Evolutionary conservation across 805 yeast species (phyloP), one percentile per base, ranked within the genome.

Genomic region (Gaillardinia entomophila): DNA sequence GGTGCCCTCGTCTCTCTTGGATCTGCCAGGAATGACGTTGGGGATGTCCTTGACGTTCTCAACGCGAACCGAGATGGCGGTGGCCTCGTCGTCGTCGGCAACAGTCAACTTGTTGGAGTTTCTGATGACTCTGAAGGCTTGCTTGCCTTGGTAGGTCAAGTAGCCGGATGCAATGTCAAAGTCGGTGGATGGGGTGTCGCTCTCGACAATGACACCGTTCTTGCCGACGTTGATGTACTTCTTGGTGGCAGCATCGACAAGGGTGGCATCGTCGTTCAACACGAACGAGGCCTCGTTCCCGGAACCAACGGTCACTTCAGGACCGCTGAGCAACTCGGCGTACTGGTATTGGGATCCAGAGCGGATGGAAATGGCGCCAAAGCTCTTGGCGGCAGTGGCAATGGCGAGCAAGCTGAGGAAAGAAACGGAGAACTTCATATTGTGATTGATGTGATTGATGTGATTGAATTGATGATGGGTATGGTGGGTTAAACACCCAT

Each of bases 291-390:
- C 34, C 12, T 28, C 27, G 17, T 42, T 37, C 11, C 35, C 13
- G 12, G 37, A 43, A n/a, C 43, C 47, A 7, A 33, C 28, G 33
- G 34, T 30, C 12, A 36, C 33, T 8, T 39, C 22, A 16, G 27
- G 30, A 11, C 34, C 34, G 5, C 37, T 15, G 20, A 28, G 25
- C 19, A 37, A 26, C 18, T 35, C 24, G 32, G 31, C 20, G 40
- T 48, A 53, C 25, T 55, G 61, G 45, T 42, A 49, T 6, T 27
- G 34, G 7, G 57, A 42, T 7, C 57, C 61, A 6, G 60, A 54
- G 27, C 48, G 45, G 23, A 54, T 49, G 22, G 48, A 36, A 18
- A 51, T 32, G 13, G 49, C 39, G 17, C 38, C 29, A 34, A 55
- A 42, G 13, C 43, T 32, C 31, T 39, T 41, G 8, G 49, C 53